Conservation (phyloP, 495 filamentous ascomycete species). For the Aspergillus funiculosus region DNA sequence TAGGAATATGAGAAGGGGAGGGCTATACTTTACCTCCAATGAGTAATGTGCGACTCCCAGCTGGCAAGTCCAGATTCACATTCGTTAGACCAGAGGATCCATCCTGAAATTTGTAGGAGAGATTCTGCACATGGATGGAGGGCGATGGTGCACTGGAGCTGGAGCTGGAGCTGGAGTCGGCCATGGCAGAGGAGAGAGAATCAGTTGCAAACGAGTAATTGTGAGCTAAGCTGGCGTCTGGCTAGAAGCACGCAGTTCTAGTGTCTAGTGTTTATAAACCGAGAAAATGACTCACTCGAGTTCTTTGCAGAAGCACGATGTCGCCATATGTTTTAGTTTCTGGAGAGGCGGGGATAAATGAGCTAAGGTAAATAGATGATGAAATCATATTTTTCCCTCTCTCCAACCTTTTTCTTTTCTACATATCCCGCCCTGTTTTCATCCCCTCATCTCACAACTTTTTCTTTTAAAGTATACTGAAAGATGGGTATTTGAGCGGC, state of each 20-base stretch:
- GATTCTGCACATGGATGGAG: slow-evolving; percentile 61
- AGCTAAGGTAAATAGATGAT: slow-evolving; percentile 3
- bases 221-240: no score
- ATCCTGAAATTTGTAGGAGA: slow-evolving; percentile 88
- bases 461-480: not conserved
- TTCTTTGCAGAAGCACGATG: slow-evolving; percentile 6
- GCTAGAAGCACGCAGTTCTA: no score
- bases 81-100: slow-evolving; percentile 63
- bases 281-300: slow-evolving; percentile 8
- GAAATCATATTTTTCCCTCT: slow-evolving; percentile 5
- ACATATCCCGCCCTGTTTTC: not conserved
- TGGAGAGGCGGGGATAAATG: not conserved
- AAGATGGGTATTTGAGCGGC: not conserved
- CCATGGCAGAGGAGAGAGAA: slow-evolving; percentile 13
- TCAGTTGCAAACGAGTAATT: not conserved
- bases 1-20: no score
- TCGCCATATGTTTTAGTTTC: not conserved
- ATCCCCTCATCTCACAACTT: no score
- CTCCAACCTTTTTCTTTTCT: not conserved
- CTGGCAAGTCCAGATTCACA: slow-evolving; percentile 68
- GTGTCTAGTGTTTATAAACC: no score
- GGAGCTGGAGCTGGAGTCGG: slow-evolving; percentile 10
- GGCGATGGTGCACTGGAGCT: no score
- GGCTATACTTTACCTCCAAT: slow-evolving; percentile 82
- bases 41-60: slow-evolving; percentile 79